Evolutionary conservation across 208 protist genomes (phyloP), one percentile per base, ranked within the genome.

Genomic region (Tritrichomonas musculus): DNA sequence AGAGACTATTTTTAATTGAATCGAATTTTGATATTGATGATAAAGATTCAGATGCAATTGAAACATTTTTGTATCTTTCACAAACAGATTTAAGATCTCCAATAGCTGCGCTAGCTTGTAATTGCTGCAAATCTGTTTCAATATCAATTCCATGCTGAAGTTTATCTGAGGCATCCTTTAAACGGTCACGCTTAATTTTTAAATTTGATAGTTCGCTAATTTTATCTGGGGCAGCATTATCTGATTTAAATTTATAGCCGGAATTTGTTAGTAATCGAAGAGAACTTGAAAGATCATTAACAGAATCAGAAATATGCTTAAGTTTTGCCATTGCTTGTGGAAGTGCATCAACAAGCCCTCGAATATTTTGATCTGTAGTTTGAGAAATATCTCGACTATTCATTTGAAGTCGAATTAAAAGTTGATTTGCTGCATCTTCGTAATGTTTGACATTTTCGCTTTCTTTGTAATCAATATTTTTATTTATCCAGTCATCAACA

Each of bases 181-280:
- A 30, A 33, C 30, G 41, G 30, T 88, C 77, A 57, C 77, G 53
- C 1, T n/a, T 44, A 5, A 57, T 11, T 88, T 88, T 53, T 30
- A 88, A 33, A 33, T 14, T 53, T 39, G n/a, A 39, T 22, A 88
- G 47, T 57, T 53, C 77, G 5, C 47, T 47, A 57, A 88, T 57
- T 60, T 57, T 88, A 20, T 88, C 77, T 4, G 41, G 41, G n/a
- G n/a, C n/a, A 17, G 57, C 47, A 57, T 88, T 88, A 2, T 47
- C 77, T 33, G 77, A 60, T 88, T 88, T 88, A 33, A 88, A 88
- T 88, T 88, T 88, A 88, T 88, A 88, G 1, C 77, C 77, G 20
- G n/a, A 47, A 57, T 88, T 88, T 22, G 77, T 88, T 53, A 88
- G 41, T 33, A 20, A 47, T 88, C 77, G 77, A 22, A 88, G 39